Conservation (phyloP, 352 stramenopile genomes). For the Globisporangium iwayamae region DNA sequence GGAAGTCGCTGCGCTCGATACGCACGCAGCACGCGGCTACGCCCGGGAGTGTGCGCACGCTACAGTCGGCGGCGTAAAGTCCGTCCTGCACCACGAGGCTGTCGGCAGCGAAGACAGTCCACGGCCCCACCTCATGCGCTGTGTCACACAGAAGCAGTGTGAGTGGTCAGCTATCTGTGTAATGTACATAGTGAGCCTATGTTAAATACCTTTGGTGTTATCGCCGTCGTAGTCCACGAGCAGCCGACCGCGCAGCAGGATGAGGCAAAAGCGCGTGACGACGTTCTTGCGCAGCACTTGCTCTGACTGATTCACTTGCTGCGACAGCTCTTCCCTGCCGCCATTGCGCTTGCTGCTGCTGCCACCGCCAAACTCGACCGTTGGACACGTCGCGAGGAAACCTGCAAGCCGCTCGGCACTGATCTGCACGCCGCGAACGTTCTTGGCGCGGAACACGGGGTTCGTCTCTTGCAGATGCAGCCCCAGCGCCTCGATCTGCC, state of each 20-base stretch:
- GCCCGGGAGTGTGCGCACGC: constrained; percentile 26
- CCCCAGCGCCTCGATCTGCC: constrained; percentile 26
- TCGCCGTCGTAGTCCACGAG: constrained; percentile 24
- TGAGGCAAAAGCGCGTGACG: constrained; percentile 28
- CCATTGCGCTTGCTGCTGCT: neutral
- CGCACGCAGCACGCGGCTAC: constrained; percentile 25
- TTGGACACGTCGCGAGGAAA: constrained; percentile 29
- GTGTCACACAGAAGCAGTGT: neutral
- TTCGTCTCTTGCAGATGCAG: constrained; percentile 31
- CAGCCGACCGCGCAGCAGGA: constrained; percentile 36
- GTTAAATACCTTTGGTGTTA: constrained; percentile 9
- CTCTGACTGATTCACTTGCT: constrained; percentile 12
- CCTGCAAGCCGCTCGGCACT: constrained; percentile 19
- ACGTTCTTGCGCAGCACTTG: constrained; percentile 24
- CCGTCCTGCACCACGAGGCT: constrained; percentile 43
- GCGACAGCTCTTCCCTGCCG: neutral
- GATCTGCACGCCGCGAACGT: constrained; percentile 23
- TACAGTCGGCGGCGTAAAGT: constrained; percentile 34
- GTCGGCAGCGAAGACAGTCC: constrained; percentile 34
- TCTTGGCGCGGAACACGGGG: constrained; percentile 31
- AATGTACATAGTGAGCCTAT: neutral
- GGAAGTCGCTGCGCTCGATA: constrained; percentile 40
- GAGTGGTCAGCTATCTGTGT: neutral
- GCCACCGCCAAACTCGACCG: constrained; percentile 24
- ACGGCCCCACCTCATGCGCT: constrained; percentile 27